Evolutionary conservation across 2,329 filamentous ascomycete genomes (phyloP).

Genomic region (Phialocephala subalpina): DNA sequence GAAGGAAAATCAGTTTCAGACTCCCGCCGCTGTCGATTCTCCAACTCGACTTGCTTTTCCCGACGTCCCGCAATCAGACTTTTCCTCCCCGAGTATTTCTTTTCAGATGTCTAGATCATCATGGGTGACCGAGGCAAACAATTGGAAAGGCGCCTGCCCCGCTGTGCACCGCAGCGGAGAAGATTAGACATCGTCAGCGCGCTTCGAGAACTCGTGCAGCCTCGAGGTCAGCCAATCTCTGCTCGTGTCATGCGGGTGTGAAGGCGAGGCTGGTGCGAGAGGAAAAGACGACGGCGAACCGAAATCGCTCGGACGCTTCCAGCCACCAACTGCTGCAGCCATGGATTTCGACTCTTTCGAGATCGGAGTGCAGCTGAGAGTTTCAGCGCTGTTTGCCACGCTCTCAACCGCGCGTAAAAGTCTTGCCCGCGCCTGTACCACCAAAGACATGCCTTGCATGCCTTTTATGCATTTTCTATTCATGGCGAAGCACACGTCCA

Average conservation of each 20-base stretch:
- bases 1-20: slow-evolving; percentile 4
- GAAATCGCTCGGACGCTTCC: not conserved
- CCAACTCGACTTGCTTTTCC: slow-evolving; percentile 5
- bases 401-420: too few species aligned
- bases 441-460: not conserved
- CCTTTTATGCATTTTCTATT: not conserved
- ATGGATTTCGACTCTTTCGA: not conserved
- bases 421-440: not conserved
- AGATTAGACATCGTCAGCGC: slow-evolving; percentile 1
- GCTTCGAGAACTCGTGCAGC: not conserved
- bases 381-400: not conserved
- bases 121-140: not conserved
- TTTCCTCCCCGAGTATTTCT: not conserved
- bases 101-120: slow-evolving; percentile 1
- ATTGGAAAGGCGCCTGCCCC: not conserved
- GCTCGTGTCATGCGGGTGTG: not conserved
- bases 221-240: slow-evolving; percentile 2
- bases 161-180: not conserved
- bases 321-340: not conserved
- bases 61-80: not conserved
- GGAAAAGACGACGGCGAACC: not conserved
- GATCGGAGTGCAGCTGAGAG: not conserved
- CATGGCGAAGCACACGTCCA: not conserved
- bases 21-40: slow-evolving; percentile 8
- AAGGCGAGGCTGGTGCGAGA: not conserved